Conservation (phyloP, 192 early-diverging fungal genomes). For the Linnemannia hyalina region DNA sequence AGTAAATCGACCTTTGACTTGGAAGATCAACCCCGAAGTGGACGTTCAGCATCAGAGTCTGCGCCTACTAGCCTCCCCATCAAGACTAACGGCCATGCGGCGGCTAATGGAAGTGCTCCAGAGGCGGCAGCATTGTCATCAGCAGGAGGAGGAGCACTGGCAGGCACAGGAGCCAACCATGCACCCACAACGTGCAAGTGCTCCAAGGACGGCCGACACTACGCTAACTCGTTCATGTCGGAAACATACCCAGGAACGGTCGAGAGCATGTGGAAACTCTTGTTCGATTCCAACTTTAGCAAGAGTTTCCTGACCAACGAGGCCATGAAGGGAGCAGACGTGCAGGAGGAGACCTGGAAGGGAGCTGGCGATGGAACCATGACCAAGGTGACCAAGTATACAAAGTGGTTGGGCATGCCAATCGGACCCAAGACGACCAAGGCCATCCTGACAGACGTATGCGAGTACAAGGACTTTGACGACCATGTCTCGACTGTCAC, state of each 20-base stretch:
- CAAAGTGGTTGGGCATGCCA: constrained; percentile 28
- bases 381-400: constrained; percentile 40
- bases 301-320: constrained; percentile 60
- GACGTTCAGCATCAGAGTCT: neutral
- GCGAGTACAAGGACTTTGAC: constrained; percentile 60
- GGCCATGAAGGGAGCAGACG: constrained; percentile 63
- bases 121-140: neutral
- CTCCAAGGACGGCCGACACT: constrained; percentile 59
- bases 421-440: constrained; percentile 70
- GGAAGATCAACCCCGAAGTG: neutral
- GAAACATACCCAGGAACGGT: constrained; percentile 61
- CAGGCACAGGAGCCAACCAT: neutral
- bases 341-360: constrained; percentile 32
- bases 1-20: neutral
- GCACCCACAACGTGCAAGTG: constrained; percentile 64
- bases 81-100: neutral
- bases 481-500: constrained; percentile 62
- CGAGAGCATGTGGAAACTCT: constrained; percentile 65
- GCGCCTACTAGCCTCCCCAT: neutral
- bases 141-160: neutral
- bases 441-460: constrained; percentile 64
- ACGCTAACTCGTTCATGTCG: constrained; percentile 58
- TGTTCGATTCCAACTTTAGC: constrained; percentile 64
- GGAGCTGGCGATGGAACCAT: constrained; percentile 15
- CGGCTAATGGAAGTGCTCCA: neutral